Base-by-base conservation (phyloP, 768 basidiomycete species). In the Mycena belliarum region DNA sequence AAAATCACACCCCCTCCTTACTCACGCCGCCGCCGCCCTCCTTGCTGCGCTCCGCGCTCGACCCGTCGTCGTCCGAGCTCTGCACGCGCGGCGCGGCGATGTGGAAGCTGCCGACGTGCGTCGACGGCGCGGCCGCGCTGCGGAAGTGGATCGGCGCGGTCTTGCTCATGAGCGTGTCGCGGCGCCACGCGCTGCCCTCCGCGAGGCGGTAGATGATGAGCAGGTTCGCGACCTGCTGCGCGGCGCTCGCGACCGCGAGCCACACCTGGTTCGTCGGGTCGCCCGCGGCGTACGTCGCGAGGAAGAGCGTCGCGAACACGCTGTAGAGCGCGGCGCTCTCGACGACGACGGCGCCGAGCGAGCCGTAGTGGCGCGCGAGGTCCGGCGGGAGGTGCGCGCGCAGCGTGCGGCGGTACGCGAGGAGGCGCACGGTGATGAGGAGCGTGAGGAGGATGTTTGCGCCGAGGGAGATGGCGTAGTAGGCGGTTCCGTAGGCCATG, bases 271-370 rank as follows among this genome's bases (percentile, higher is more conserved):
- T 74, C 16, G 72, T 70, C 4, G 79, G 76, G 55, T 77, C 69
- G 52, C 70, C 68, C 23, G 72, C 35, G 3, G 75, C 73, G 59
- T 79, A 81, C 0, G 76, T 69, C 21, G 78, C 63, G 47, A 81
- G 72, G 61, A 80, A 74, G 8, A 75, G 54, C 20, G 79, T 21
- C 8, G 77, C 71, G 56, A 73, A 73, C 38, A 73, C 62, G 2
- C 77, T 76, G 55, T 79, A 80, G 7, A 80, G 64, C 3, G 78
- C 75, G 0, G 80, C 80, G 4, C 74, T 76, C 59, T 81, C 79
- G 48, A 81, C 60, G 25, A 81, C 51, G 28, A 80, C 72, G 1
- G 75, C 65, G 1, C 65, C 66, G 35, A 78, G 57, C 7, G 74
- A 76, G 24, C 73, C 56, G 62, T 79, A 80, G 35, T 75, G 68